These are phyloP conservation scores for Parachaetomium inaequale DNA, from an alignment of 495 filamentous ascomycete genomes.

Conservation along the genomic window DNA sequence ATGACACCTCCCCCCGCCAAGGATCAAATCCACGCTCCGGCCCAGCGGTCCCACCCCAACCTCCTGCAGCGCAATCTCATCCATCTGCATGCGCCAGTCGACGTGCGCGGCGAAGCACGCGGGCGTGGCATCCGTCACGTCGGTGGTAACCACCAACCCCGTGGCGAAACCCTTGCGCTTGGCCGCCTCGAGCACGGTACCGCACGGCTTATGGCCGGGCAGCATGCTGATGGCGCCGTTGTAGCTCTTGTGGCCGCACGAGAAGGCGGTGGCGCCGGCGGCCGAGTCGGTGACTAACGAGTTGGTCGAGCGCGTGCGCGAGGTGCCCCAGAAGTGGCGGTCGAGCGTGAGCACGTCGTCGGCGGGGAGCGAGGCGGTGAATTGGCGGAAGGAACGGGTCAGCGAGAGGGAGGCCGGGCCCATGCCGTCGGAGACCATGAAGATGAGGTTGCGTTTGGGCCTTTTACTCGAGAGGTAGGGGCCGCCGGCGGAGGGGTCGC, in stretches of 20 bases:
- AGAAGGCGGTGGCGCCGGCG: conserved; percentile 93
- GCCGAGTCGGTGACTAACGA: conserved; percentile 91
- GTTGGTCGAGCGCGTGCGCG: conserved; percentile 75
- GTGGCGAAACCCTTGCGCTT: conserved; percentile 88
- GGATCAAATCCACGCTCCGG: conserved; percentile 80
- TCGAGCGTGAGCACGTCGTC: conserved; percentile 76
- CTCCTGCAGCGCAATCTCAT: conserved; percentile 88
- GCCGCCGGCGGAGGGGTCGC: conserved; percentile 53
- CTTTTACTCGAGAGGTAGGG: conserved; percentile 59
- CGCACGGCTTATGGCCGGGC: conserved; percentile 80
- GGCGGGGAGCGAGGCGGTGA: conserved; percentile 58
- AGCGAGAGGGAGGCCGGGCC: conserved; percentile 84
- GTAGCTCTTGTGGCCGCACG: conserved; percentile 87
- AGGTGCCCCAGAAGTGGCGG: conserved; percentile 80
- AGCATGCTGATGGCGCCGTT: conserved; percentile 92
- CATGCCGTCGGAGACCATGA: conserved; percentile 99
- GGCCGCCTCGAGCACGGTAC: conserved; percentile 91
- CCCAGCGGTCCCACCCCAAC: conserved; percentile 79
- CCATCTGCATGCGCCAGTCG: conserved; percentile 71
- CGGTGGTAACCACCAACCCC: conserved; percentile 90
- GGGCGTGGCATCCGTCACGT: conserved; percentile 96
- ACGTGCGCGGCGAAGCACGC: conserved; percentile 93
- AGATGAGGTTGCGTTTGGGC: conserved; percentile 84
- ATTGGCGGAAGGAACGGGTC: conserved; percentile 79
- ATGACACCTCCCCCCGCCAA: conserved; percentile 90